Evolutionary conservation across 139 green algal species (phyloP), one percentile per base, ranked within the genome.

Genomic region (Coccomyxa sp.): DNA sequence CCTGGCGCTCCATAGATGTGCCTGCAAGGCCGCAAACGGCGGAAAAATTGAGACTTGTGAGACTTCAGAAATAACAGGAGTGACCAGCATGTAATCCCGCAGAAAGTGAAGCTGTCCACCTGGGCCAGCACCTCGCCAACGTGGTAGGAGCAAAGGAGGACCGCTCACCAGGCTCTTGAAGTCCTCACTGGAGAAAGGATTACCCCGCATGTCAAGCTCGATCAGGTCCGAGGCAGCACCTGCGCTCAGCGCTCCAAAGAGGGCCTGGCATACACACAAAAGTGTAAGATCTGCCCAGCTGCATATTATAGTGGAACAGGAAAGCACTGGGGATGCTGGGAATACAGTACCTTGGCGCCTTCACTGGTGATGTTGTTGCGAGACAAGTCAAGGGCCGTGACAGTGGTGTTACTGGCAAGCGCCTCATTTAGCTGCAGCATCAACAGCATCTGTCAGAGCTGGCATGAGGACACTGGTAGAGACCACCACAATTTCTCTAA

Each of bases 321-420:
- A 74, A 74, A 27, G 21, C 21, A 30, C 4, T 74, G 66, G 66
- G 66, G 21, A 74, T 9, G 23, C 21, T 74, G 23, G 38, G 38
- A 7, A 51, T 51, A 7, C 38, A 51, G 38, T 27, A 92, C 89
- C 89, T 88, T 75, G 0, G 87, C 90, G 28, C 90, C 92, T 17
- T 92, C 89, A 28, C 92, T 87, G 7, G 84, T 83, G 38, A 95
- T 88, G 66, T 86, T 85, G 80, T 94, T 95, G n/a, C 77, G 57
- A 0, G 88, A 90, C 32, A 95, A 84, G 79, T 94, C 88, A 0
- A 94, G 28, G 0, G 85, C 91, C 0, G 92, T 94, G 63, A 93
- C 82, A 45, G 82, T 88, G 27, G 75, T 83, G 87, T 93, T 94
- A n/a, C 58, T 31, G 17, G 82, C 86, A 9, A 95, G 79, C 0